phyloP scores from a whole-genome alignment of 305 asterid species.

The Stenogyne calaminthoides region DNA sequence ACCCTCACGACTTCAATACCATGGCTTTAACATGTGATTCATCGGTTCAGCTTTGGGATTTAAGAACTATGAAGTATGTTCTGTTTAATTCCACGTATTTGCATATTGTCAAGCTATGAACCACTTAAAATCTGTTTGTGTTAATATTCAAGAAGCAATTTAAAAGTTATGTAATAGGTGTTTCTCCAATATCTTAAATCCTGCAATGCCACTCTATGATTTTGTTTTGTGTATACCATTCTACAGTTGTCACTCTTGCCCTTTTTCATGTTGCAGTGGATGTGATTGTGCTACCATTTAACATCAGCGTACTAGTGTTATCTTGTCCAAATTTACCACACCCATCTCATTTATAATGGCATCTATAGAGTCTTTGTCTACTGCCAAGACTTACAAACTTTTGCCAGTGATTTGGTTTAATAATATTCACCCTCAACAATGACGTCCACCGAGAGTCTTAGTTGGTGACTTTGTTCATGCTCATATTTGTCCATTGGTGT shows the following conservation, averaged over 20 bases:
- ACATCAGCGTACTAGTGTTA: not conserved
- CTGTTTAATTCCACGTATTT: conserved; percentile 36
- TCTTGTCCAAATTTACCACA: not conserved
- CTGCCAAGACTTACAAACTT: conserved; percentile 18
- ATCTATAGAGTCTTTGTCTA: conserved; percentile 20
- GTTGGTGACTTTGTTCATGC: not conserved
- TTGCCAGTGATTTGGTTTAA: not conserved
- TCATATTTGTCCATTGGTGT: not conserved
- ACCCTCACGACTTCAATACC: conserved; percentile 81
- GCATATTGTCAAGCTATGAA: conserved; percentile 19
- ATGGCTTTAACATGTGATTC: conserved; percentile 80
- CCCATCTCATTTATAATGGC: not conserved
- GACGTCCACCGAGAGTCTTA: not conserved
- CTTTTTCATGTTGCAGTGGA: conserved; percentile 1
- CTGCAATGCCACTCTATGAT: not conserved
- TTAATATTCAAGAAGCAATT: conserved; percentile 14
- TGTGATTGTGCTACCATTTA: not conserved
- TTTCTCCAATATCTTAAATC: not conserved
- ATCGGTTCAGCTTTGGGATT: conserved; percentile 95
- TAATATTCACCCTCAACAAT: not conserved
- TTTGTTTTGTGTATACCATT: conserved; percentile 1
- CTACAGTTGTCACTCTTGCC: not conserved
- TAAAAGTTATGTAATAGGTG: conserved; percentile 10
- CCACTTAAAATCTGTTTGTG: conserved; percentile 4
- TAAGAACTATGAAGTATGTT: conserved; percentile 90